phyloP scores from a whole-genome alignment of 805 yeast species.

The Monosporozyma yasuniensis region DNA sequence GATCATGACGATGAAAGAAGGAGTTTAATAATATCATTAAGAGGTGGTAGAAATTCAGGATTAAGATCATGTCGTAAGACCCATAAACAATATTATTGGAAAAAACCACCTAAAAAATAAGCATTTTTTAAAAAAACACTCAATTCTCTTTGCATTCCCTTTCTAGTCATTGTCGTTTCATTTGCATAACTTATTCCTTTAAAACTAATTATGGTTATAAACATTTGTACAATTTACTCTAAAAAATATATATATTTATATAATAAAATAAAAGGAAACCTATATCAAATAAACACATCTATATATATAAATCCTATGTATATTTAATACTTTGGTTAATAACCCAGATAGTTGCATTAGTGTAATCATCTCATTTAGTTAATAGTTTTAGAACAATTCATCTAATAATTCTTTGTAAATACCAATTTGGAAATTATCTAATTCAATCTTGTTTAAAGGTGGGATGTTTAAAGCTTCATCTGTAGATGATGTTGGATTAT shows the following conservation, averaged over 20 bases:
- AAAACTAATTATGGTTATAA: too few species aligned
- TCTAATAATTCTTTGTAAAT: constrained; percentile 26
- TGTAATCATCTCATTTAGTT: not conserved
- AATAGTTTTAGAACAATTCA: constrained; percentile 14
- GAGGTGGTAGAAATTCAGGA: constrained; percentile 62
- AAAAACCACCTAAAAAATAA: constrained; percentile 31
- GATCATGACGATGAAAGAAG: constrained; percentile 69
- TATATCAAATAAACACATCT: not conserved
- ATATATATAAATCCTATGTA: not conserved
- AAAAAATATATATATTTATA: too few species aligned
- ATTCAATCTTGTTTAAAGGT: constrained; percentile 21
- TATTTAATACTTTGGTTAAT: not conserved
- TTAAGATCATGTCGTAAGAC: constrained; percentile 85
- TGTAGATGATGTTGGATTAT: not conserved
- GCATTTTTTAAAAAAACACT: not conserved
- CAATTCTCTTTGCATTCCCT: not conserved
- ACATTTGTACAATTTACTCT: not conserved
- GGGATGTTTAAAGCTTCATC: constrained; percentile 10
- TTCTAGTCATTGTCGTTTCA: not conserved
- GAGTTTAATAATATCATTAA: constrained; percentile 58
- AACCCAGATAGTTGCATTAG: not conserved
- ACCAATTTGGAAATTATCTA: constrained; percentile 30
- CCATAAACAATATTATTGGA: constrained; percentile 67
- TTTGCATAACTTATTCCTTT: too few species aligned
- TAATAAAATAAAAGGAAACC: not conserved